Evolutionary conservation across 1,284 basidiomycete species (phyloP).

Genomic region (Meira miltonrushii): DNA sequence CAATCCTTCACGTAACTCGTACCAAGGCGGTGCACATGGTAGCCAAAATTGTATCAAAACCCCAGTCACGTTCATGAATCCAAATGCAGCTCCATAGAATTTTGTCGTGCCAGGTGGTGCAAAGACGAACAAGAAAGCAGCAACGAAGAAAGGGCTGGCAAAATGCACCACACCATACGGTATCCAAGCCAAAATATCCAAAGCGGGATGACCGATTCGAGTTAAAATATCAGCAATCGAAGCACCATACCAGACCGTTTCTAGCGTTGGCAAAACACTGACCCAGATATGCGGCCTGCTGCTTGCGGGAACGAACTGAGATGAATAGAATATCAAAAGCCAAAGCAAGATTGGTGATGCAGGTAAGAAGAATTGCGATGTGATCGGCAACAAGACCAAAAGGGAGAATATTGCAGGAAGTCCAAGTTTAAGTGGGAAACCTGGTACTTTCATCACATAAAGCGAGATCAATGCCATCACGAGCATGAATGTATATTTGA

Average conservation of each 20-base stretch:
- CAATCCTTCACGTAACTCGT: slow-evolving; percentile 92
- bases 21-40: slow-evolving; percentile 93
- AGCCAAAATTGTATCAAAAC: slow-evolving; percentile 84
- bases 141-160: slow-evolving; percentile 62
- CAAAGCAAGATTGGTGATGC: slow-evolving; percentile 81
- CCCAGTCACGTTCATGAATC: slow-evolving; percentile 85
- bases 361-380: slow-evolving; percentile 85
- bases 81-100: slow-evolving; percentile 82
- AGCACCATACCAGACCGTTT: slow-evolving; percentile 88
- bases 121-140: slow-evolving; percentile 70
- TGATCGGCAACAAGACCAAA: slow-evolving; percentile 74
- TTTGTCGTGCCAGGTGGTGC: slow-evolving; percentile 73
- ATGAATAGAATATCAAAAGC: slow-evolving; percentile 66
- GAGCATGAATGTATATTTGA: slow-evolving; percentile 45
- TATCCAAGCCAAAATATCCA: slow-evolving; percentile 91
- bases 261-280: slow-evolving; percentile 84
- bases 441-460: slow-evolving; percentile 67
- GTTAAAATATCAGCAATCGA: slow-evolving; percentile 96
- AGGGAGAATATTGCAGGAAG: slow-evolving; percentile 70
- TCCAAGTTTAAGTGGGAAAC: slow-evolving; percentile 68
- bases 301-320: slow-evolving; percentile 71
- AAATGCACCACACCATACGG: slow-evolving; percentile 94
- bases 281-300: slow-evolving; percentile 81
- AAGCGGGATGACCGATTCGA: slow-evolving; percentile 79
- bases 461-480: slow-evolving; percentile 66